Base-by-base conservation (phyloP, 2,329 filamentous ascomycete species). In the Chaetothyriales sp. region DNA sequence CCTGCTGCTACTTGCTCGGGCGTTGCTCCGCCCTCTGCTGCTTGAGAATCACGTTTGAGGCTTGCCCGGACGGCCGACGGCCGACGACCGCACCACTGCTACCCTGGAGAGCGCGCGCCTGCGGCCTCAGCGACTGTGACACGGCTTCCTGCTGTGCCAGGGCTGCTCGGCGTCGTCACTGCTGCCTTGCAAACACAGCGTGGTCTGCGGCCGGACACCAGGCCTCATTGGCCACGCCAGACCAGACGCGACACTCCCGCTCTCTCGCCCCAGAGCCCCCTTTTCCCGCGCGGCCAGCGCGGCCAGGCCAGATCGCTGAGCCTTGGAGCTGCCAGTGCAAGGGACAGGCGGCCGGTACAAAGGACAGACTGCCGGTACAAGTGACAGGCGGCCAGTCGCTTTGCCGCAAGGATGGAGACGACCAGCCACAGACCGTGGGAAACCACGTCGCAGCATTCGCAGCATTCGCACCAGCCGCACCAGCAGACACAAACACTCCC, bases 391-490 rank as follows among this genome's bases (percentile, higher is more conserved):
- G 18, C 44, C 22, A 28, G 44, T 20, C n/a, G n/a, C 3, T 20
- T 20, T 20, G 22, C 40, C 19, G 20, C 54, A 59, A 22, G 15
- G 4, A 73, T 72, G 70, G 69, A 71, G 51, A 57, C 69, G 20
- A 58, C 54, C 28, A 60, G 67, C 50, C 70, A 69, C 60, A 67
- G 70, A 45, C 70, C 69, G 22, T 73, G 70, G 70, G 70, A 71
- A 62, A 60, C 67, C 20, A 65, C 62, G 48, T 65, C 68, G 40
- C 67, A 69, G 33, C 65, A 62, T 5, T 60, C 61, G 28, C 60
- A 65, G 29, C 59, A n/a, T n/a, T 65, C 68, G 40, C 67, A 69
- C 33, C 65, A 62, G 4, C 60, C 61, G 28, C 60, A 65, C 28
- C 59, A 62, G 18, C 64, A 67, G 15, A 61, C 65, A 7, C 69